These are phyloP conservation scores for Lachnellula arida DNA, from an alignment of 2,329 filamentous ascomycete genomes.

Conservation along the genomic window DNA sequence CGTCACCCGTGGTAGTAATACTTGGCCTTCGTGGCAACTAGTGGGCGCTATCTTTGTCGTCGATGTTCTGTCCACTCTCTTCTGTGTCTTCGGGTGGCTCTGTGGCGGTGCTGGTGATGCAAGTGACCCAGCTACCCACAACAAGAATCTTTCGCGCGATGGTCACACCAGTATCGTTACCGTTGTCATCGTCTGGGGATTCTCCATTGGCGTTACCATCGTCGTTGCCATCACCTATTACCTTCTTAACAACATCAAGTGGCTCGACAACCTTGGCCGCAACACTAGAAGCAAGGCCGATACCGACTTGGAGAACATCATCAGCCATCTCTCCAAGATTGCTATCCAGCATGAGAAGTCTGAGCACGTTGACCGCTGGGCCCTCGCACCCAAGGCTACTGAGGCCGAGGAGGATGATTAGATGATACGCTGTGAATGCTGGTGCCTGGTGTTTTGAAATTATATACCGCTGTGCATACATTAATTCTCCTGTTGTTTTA, in stretches of 20 bases:
- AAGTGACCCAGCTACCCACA: slow-evolving; percentile 34
- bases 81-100: slow-evolving; percentile 72
- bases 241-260: slow-evolving; percentile 53
- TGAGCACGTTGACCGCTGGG: slow-evolving; percentile 35
- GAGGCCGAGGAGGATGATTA: slow-evolving; percentile 33
- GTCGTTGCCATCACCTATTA: slow-evolving; percentile 63
- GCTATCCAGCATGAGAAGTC: slow-evolving; percentile 55
- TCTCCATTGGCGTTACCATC: slow-evolving; percentile 62
- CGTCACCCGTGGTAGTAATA: slow-evolving; percentile 68
- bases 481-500: neutral
- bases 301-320: slow-evolving; percentile 62
- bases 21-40: slow-evolving; percentile 71
- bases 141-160: slow-evolving; percentile 33
- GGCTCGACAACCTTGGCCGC: slow-evolving; percentile 58
- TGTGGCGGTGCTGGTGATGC: slow-evolving; percentile 43
- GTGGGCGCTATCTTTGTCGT: slow-evolving; percentile 67
- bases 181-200: slow-evolving; percentile 60
- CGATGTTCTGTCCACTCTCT: slow-evolving; percentile 67
- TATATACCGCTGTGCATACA: neutral
- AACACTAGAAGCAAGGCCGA: slow-evolving; percentile 58
- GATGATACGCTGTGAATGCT: slow-evolving; percentile 5
- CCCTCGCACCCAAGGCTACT: slow-evolving; percentile 25
- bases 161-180: slow-evolving; percentile 51
- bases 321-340: slow-evolving; percentile 60
- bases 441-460: neutral